Base-by-base conservation (phyloP, 2,329 filamentous ascomycete species). In the Bipolaris gigantea region DNA sequence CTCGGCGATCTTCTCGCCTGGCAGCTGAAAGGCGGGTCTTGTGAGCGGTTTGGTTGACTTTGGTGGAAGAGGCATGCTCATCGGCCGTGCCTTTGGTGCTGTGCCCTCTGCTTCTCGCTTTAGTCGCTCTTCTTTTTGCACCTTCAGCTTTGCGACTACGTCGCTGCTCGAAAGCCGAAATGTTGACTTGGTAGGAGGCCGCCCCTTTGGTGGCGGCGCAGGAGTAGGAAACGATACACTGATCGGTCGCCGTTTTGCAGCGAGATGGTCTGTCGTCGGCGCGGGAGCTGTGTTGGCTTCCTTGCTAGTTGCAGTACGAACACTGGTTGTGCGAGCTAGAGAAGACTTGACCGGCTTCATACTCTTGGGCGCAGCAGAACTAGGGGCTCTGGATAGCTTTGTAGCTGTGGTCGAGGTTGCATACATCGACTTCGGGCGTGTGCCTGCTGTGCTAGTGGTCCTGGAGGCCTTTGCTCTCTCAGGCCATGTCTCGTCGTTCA, bases 91-190 rank as follows among this genome's bases (percentile, higher is more conserved):
- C 50, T 65, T 70, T 0, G 53, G 47, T 25, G 54, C 44, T 19
- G 21, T 21, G 61, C 71, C 61, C 72, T 76, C 64, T 40, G 75
- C 75, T 62, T 80, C 79, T 23, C 75, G 71, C 57, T 76, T 78
- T 48, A 75, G 60, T 0, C 80, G 76, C 51, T 80, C 79, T 55
- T 82, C 79, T 42, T 77, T 75, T 19, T 79, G 75, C 6, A 78
- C 80, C 62, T 79, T 82, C n/a, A 82, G 67, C 59, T 79, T 82
- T 4, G 80, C 80, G 2, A 81, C 80, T 4, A 83, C 72, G 13
- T 75, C 79, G 58, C 83, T 81, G 15, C 81, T 81, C 1, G 81
- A 81, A 0, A 84, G 74, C 42, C 78, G 73, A 62, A 84, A 84
- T 3, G 72, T 79, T 7, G 80, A 66, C 46, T 69, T 76, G 0